Evolutionary conservation across 192 early-diverging fungal genomes (phyloP), one percentile per base, ranked within the genome.

Genomic region (Backusella morwellensis): DNA sequence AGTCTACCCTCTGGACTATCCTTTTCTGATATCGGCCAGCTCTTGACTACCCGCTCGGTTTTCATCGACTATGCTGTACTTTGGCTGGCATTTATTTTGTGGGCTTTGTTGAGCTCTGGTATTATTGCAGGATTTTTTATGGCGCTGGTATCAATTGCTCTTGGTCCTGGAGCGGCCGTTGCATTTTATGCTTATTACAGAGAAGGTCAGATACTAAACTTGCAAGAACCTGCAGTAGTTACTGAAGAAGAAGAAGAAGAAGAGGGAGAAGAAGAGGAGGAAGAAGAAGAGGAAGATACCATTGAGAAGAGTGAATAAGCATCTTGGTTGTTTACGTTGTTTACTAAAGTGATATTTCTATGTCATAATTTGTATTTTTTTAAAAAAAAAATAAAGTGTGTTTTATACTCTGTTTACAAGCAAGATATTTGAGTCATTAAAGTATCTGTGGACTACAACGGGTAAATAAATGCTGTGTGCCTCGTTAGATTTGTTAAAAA

Each of bases 121-220:
- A 9, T 70, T 0, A 29, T 35, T 19, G 34, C 36, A 12, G 42
- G 19, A 4, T 32, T 74, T 23, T 9, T 69, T 4, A 63, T 79
- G 12, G 11, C 41, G 1, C 4, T 68, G 3, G 67, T 35, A 9
- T 63, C 23, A 3, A 32, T 66, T 12, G 34, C 75, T 2, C 23
- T 79, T 47, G 78, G 78, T 6, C 78, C 78, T 44, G 73, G 72
- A 29, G 56, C 67, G 6, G 63, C 72, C 15, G 11, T 59, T 11
- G 66, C 72, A 29, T 35, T 79, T 14, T 79, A 75, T 66, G 36
- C 54, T 66, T 44, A 41, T 15, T 79, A 79, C 38, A 35, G 78
- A 66, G 78, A 79, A 26, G 36, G 35, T 4, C 34, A 29, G 12
- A 32, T 79, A 14, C 66, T 14, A 29, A 26, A 63, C 23, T 29